phyloP scores from a whole-genome alignment of 1,139 yeast species.

The Kazachstania sp. region DNA sequence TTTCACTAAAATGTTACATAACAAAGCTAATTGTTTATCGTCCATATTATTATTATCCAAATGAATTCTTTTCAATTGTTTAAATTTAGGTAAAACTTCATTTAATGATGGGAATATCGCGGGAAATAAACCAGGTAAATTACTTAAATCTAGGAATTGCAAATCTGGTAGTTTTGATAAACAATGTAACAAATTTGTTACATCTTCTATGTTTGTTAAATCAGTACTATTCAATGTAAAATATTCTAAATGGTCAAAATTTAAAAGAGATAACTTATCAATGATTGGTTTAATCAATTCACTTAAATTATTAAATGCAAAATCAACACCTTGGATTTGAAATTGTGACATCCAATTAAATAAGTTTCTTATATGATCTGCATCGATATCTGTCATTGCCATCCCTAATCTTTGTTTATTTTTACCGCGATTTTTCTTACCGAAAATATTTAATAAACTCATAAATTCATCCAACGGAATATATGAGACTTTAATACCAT shows the following conservation, averaged over 20 bases:
- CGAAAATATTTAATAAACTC: slow-evolving; percentile 37
- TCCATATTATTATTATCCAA: slow-evolving; percentile 65
- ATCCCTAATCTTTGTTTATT: slow-evolving; percentile 61
- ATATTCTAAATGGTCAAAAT: slow-evolving; percentile 35
- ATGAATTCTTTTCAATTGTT: slow-evolving; percentile 62
- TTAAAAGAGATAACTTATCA: slow-evolving; percentile 23
- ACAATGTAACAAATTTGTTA: slow-evolving; percentile 43
- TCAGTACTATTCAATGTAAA: slow-evolving; percentile 67
- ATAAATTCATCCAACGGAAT: slow-evolving; percentile 42
- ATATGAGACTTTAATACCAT: slow-evolving; percentile 56
- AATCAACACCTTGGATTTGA: slow-evolving; percentile 68
- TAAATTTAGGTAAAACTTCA: slow-evolving; percentile 56
- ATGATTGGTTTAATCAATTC: slow-evolving; percentile 41
- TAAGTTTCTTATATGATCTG: slow-evolving; percentile 47
- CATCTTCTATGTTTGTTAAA: slow-evolving; percentile 45
- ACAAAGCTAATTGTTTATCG: slow-evolving; percentile 53
- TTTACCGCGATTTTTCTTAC: slow-evolving; percentile 18
- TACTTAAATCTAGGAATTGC: slow-evolving; percentile 69
- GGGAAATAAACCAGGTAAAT: slow-evolving; percentile 68
- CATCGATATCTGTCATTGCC: slow-evolving; percentile 60
- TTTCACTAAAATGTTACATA: slow-evolving; percentile 62
- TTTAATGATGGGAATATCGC: slow-evolving; percentile 53
- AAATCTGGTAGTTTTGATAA: slow-evolving; percentile 48
- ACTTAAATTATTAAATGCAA: slow-evolving; percentile 69
- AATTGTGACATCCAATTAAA: slow-evolving; percentile 55